Evolutionary conservation across 768 basidiomycete species (phyloP), one percentile per base, ranked within the genome.

Genomic region (Kwoniella bestiolae): DNA sequence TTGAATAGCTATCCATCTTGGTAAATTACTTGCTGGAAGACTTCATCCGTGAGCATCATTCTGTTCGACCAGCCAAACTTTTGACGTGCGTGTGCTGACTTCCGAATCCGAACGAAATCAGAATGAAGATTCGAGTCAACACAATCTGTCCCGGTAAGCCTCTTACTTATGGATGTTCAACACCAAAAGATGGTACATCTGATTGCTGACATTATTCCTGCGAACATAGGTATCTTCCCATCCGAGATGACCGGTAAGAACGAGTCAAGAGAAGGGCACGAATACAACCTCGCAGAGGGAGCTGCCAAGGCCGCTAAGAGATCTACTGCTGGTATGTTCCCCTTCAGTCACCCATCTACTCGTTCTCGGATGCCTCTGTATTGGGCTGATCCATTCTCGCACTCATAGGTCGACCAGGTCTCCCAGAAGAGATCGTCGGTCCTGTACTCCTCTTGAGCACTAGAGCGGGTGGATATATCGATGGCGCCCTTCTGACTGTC

Each of bases 51-150:
- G 32, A 63, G 75, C n/a, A n/a, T n/a, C n/a, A n/a, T 63, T 8
- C 12, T 35, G 7, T 14, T 44, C 25, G 12, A 3, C 31, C 6
- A 35, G 21, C 12, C 35, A 14, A 3, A 61, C 16, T 26, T 29
- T 9, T 18, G 21, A 12, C 16, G 16, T 26, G 21, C n/a, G 32
- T 11, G 3, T 38, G 11, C 29, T 57, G 21, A 38, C 41, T 49
- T 12, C 26, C 26, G 51, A 18, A 32, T 45, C 25, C 50, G 5
- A 14, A 7, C 21, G 5, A 14, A 7, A 11, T n/a, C 45, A 80
- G 79, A 3, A 64, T 78, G 56, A 77, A 77, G 57, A 80, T 80
- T 61, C 73, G 79, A n/a, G 79, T 80, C 56, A 80, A 80, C 64
- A 75, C 73, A 26, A 75, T 80, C 61, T 71, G 70, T 38, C 79